Percentiles rank a stretch among this genome's conserved stretches.
These are phyloP conservation scores for Leccinum imitatum DNA, from an alignment of 768 basidiomycete species.

Conservation along the genomic window DNA sequence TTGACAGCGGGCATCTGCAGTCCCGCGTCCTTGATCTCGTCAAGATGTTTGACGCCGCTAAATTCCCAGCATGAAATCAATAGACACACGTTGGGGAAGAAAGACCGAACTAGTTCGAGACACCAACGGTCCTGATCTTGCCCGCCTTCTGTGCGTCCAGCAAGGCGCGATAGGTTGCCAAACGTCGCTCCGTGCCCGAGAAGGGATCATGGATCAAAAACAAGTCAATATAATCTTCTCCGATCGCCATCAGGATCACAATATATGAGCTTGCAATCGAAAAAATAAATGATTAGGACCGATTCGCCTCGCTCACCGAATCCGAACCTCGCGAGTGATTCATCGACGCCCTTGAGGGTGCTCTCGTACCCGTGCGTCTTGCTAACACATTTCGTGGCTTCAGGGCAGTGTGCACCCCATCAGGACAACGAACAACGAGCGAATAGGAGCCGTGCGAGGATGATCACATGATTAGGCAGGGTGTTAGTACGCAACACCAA, in stretches of 20 bases:
- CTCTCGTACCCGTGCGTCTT: conserved; percentile 62
- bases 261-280: not conserved
- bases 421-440: not conserved
- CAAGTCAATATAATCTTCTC: conserved; percentile 65
- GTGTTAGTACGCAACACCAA: not conserved
- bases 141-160: conserved; percentile 60
- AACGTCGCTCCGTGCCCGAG: conserved; percentile 59
- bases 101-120: conserved; percentile 73
- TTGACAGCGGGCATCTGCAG: conserved; percentile 71
- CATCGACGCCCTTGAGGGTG: conserved; percentile 56
- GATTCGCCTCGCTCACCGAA: conserved; percentile 46
- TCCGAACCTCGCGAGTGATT: conserved; percentile 56
- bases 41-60: conserved; percentile 68
- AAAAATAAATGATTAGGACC: not conserved
- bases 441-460: not conserved
- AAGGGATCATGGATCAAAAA: conserved; percentile 77
- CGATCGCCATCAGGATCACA: not conserved
- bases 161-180: conserved; percentile 73
- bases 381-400: conserved; percentile 62
- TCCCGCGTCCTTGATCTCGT: conserved; percentile 67
- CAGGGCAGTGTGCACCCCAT: not conserved
- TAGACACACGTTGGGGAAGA: not conserved
- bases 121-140: conserved; percentile 72
- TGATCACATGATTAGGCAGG: not conserved
- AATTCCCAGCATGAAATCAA: not conserved